Conservation (phyloP, 306 rosid species). For the Dalbergia cochinchinensis region DNA sequence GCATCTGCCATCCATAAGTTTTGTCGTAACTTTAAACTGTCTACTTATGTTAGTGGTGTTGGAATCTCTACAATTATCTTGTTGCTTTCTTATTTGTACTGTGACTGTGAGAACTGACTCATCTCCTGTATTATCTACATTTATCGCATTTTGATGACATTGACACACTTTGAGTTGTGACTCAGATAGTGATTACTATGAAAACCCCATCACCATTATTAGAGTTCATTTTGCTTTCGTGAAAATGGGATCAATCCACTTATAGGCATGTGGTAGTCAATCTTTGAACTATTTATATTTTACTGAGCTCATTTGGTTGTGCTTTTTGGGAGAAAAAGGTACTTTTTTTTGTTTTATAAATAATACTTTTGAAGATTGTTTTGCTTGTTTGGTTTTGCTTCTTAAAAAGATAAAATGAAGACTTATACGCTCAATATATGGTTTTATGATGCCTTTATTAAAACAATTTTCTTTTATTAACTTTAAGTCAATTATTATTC, state of each 20-base stretch:
- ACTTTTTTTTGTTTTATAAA: too few relatives aligned
- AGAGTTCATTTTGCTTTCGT: not conserved
- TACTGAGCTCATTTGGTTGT: too few relatives aligned
- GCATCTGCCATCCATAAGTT: not conserved
- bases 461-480: too few relatives aligned
- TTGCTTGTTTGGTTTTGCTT: too few relatives aligned
- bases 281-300: conserved; percentile 2
- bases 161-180: not conserved
- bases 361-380: too few relatives aligned
- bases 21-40: conserved; percentile 18
- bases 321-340: too few relatives aligned
- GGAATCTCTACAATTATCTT: not conserved
- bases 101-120: not conserved
- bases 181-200: not conserved
- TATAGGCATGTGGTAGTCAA: not conserved
- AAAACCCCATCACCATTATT: not conserved
- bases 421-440: too few relatives aligned
- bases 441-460: too few relatives aligned
- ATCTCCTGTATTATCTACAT: not conserved
- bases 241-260: not conserved
- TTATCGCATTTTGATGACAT: not conserved
- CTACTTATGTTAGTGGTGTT: not conserved
- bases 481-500: too few relatives aligned
- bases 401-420: too few relatives aligned
- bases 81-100: conserved; percentile 14